Evolutionary conservation across 345 rosid species (phyloP), one percentile per base, ranked within the genome.

Genomic region (Psidium guajava): DNA sequence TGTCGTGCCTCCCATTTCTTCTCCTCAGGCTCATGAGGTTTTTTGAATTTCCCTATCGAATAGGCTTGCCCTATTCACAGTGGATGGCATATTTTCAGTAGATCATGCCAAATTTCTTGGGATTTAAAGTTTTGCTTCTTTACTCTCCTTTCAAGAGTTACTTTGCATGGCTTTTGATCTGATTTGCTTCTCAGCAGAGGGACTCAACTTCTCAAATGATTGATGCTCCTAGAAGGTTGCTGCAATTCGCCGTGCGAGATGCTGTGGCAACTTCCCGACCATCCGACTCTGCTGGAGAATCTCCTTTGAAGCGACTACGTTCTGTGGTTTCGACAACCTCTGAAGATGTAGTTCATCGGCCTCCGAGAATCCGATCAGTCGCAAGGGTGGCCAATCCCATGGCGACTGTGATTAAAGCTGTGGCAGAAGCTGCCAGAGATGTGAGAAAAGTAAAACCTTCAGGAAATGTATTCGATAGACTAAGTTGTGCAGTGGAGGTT

Each of bases 211-310:
- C 92, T 82, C 93, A 87, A 77, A 87, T 88, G 59, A 88, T 91
- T 75, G 93, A 90, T 91, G 99, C 95, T 84, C 94, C 99, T 61
- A 88, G 98, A 61, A 92, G 99, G 86, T 91, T 97, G 47, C 98
- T 98, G 88, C 99, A 98, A 83, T 96, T 92, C 91, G 99, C 99
- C 51, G 94, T 98, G 83, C 91, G 99, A 88, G 99, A 96, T 92
- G 99, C 99, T 58, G 93, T 98, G 49, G 95, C 92, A 91, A 93
- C 89, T 86, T 85, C 94, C 58, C 94, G 89, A 84, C 90, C 94
- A 73, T 86, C 94, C 80, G 88, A 84, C 85, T 86, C 87, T 20
- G 85, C 85, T 5, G 90, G 89, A 55, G 98, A 94, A 69, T 91
- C 98, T 85, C 85, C 95, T 57, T 82, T 84, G 69, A 98, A 96